Base-by-base conservation (phyloP, 208 protist genomes). In the Zelonia costaricensis region DNA sequence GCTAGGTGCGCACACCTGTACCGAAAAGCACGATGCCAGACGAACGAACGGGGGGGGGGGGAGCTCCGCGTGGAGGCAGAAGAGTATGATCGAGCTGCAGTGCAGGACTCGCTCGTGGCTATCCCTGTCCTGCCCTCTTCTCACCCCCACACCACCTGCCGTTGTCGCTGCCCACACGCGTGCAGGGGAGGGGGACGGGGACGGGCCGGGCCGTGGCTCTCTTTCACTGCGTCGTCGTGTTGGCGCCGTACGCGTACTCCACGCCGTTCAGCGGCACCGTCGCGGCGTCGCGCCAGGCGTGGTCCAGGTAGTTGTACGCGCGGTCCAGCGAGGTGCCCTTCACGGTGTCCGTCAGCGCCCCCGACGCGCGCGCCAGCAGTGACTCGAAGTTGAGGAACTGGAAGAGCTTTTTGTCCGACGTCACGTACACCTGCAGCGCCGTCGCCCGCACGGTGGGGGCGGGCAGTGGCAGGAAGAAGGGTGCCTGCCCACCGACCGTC, bases 281-380 rank as follows among this genome's bases (percentile, higher is more conserved):
- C 13, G 81, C 75, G 4, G 68, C 23, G 12, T 86, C 84, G 27
- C 87, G 73, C 87, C 90, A 96, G 13, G 78, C 81, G 62, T 93
- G 90, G 48, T 96, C 90, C 33, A 96, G 47, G 57, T 88, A 93
- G 68, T 91, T 92, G 73, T 86, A 96, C 23, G 79, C 80, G 43
- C 70, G 77, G 18, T 92, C 74, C 53, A 96, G 65, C 16, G 82
- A 49, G 15, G 64, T 74, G 31, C 82, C 82, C 59, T 86, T 84
- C 18, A 88, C 61, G 16, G 55, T 20, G 16, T 76, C 70, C 4
- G 67, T 75, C 25, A 93, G 42, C 23, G 59, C 57, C 30, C 52
- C 64, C 3, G 79, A 72, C 2, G 86, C 88, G 44, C 54, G 68
- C 31, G 76, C 64, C 7, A 69, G 62, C 33, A 85, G 40, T 25